Evolutionary conservation across 2,329 filamentous ascomycete species (phyloP).

Genomic region (Cercospora citrullina): DNA sequence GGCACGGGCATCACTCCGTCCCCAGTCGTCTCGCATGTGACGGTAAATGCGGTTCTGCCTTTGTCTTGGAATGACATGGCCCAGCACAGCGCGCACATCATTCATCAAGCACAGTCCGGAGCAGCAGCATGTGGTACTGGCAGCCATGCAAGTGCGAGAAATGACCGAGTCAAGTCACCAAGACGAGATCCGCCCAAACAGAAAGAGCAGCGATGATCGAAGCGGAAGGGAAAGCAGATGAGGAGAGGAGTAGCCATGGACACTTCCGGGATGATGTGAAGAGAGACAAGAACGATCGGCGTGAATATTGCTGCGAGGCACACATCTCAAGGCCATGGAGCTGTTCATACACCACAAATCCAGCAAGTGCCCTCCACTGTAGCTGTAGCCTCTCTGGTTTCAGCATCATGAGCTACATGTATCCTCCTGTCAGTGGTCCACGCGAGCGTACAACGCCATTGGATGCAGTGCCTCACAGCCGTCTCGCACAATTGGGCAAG

Average conservation of each 20-base stretch:
- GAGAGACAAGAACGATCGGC: neutral
- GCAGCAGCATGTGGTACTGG: neutral
- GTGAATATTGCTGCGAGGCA: neutral
- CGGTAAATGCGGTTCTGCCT: constrained; percentile 13
- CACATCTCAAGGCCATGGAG: neutral
- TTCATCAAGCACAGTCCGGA: neutral
- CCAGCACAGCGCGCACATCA: neutral
- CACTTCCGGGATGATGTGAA: neutral
- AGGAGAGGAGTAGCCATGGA: neutral
- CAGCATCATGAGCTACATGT: too few relatives aligned
- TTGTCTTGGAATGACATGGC: neutral
- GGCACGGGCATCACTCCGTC: constrained; percentile 2
- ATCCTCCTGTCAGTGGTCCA: too few relatives aligned
- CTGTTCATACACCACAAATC: neutral
- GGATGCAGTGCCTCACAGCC: too few relatives aligned
- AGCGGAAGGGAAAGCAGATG: neutral
- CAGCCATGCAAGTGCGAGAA: neutral
- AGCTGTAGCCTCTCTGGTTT: too few relatives aligned
- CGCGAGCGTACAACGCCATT: too few relatives aligned
- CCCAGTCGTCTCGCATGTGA: constrained; percentile 13
- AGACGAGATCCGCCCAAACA: neutral
- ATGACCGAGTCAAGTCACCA: neutral
- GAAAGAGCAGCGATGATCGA: neutral
- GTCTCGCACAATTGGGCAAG: neutral
- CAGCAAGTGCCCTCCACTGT: too few relatives aligned